These are phyloP conservation scores for Chloromonas sp. DNA, from an alignment of 163 green algal species.

Conservation along the genomic window DNA sequence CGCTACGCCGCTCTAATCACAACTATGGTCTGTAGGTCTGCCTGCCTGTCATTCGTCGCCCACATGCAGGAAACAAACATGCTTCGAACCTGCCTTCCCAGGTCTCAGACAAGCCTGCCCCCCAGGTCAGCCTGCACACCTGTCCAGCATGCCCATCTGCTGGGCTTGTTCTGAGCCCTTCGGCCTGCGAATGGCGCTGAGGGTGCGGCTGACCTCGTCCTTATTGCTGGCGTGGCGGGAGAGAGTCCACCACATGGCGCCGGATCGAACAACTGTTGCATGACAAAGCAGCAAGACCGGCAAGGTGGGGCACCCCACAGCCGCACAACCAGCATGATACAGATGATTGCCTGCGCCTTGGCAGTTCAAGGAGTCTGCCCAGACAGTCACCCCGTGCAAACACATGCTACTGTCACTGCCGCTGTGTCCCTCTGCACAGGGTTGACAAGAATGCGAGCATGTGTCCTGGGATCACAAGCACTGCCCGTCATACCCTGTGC, in stretches of 20 bases:
- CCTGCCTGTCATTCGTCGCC: too few species aligned
- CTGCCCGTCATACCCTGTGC: too few species aligned
- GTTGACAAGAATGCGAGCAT: background rate
- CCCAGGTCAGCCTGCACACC: too few species aligned
- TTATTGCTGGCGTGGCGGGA: slow-evolving; percentile 6
- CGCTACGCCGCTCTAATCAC: too few species aligned
- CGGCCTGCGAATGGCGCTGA: slow-evolving; percentile 6
- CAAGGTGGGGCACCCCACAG: background rate
- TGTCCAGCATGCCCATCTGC: background rate
- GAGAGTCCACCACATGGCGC: slow-evolving; percentile 17
- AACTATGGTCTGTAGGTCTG: too few species aligned
- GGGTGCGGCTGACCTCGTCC: slow-evolving; percentile 19
- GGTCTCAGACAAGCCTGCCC: too few species aligned
- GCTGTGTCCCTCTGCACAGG: background rate
- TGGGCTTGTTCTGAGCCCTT: background rate
- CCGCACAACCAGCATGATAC: background rate
- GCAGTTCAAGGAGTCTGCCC: background rate
- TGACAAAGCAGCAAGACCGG: too few species aligned
- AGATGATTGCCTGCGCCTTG: background rate
- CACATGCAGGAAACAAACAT: too few species aligned
- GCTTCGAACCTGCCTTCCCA: too few species aligned
- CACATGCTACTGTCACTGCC: background rate
- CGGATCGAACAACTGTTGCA: slow-evolving; percentile 9
- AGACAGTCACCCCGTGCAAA: background rate
- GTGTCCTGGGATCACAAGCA: background rate